Conservation (phyloP, 2,329 filamentous ascomycete species). For the Helotiales sp. region DNA sequence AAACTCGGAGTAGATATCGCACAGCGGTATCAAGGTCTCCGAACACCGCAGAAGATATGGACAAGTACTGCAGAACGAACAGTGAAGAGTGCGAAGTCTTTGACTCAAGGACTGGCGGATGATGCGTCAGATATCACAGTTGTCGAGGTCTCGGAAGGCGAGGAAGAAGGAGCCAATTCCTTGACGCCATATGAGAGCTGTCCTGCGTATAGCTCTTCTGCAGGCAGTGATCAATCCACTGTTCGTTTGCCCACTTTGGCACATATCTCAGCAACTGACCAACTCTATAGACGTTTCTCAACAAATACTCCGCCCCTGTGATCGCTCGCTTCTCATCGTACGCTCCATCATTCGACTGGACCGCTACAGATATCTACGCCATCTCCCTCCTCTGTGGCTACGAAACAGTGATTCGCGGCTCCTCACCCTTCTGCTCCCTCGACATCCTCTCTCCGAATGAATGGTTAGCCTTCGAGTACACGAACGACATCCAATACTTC, state of each 20-base stretch:
- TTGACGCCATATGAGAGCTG: constrained; percentile 55
- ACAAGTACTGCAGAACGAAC: constrained; percentile 52
- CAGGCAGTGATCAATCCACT: constrained; percentile 46
- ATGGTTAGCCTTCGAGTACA: constrained; percentile 51
- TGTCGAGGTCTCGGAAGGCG: constrained; percentile 45
- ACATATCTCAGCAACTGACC: too few species aligned
- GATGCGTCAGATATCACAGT: constrained; percentile 44
- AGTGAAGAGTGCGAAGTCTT: constrained; percentile 46
- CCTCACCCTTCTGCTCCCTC: constrained; percentile 47
- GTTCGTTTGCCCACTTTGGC: constrained; percentile 23
- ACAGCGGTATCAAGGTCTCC: constrained; percentile 37
- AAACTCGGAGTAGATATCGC: constrained; percentile 31
- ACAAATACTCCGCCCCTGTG: constrained; percentile 50
- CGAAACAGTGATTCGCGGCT: constrained; percentile 49
- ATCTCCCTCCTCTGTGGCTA: constrained; percentile 53
- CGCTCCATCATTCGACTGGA: constrained; percentile 53
- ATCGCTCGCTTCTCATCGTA: constrained; percentile 46
- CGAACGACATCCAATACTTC: constrained; percentile 49
- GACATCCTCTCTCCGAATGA: constrained; percentile 45
- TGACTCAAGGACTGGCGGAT: constrained; percentile 47
- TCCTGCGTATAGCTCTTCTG: constrained; percentile 49
- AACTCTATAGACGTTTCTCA: constrained; percentile 36
- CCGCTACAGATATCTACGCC: constrained; percentile 47
- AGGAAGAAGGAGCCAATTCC: constrained; percentile 50
- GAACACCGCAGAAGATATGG: constrained; percentile 50